Evolutionary conservation across 805 yeast species (phyloP), one percentile per base, ranked within the genome.

Genomic region (Saccharomycopsis sp.): DNA sequence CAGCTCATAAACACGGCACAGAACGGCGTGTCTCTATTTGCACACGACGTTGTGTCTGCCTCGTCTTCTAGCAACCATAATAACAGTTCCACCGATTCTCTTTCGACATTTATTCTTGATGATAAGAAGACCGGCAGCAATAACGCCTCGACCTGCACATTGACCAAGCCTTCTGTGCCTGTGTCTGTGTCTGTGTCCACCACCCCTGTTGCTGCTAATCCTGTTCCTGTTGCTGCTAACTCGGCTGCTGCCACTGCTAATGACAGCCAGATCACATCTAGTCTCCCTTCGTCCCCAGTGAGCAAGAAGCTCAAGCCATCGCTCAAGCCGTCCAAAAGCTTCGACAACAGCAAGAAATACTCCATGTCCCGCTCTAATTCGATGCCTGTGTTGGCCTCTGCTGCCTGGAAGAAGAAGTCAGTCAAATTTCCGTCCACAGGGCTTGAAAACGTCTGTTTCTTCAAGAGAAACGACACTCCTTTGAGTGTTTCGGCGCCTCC

Each of bases 381-480:
- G 14, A 57, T 60, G 60, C 63, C 63, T 3, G 14, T 38, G 17
- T 52, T 61, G 3, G 15, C 57, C 12, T 19, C 49, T 44, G 49
- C 49, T 44, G 22, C 49, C 22, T 17, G 22, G 22, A 44, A 44
- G 20, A 62, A 59, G 47, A 62, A 62, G 25, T 53, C 59, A 2
- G 64, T 62, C 17, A 59, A 53, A 19, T 62, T 62, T 38, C 58
- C 59, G 15, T 42, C 54, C n/a, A 58, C 42, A 23, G 62, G 57
- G 15, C 44, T 62, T 24, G 64, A 62, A 51, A 51, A 62, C 47
- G 59, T 62, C n/a, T 44, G 59, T 12, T 62, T 62, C 47, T 62
- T 62, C 57, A 56, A 57, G 19, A 59, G 59, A 49, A 38, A 57
- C 38, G 64, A 59, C 22, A 62, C 59, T 14, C 64, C 64, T 1